Base-by-base conservation (phyloP, 495 filamentous ascomycete species). In the Rusavskia elegans region DNA sequence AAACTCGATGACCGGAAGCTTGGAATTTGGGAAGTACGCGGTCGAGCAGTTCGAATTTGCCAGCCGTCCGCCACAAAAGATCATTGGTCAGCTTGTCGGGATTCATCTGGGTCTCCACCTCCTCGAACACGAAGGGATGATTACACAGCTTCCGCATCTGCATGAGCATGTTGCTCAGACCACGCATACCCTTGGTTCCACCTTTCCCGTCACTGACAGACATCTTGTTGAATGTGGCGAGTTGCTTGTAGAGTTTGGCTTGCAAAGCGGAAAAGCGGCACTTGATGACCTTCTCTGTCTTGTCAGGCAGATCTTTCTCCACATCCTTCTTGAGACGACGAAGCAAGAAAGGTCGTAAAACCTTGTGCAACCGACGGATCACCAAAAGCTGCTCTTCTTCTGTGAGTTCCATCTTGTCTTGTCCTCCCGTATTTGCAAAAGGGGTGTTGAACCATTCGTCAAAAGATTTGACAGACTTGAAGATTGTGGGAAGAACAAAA, bases 391-490 rank as follows among this genome's bases (percentile, higher is more conserved):
- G 87, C 66, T 98, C 93, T 93, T 98, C 92, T 88, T 98, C 92
- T 11, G 84, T 90, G 52, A 98, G 74, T 53, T 95, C 90, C 85
- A 98, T 98, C 71, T 90, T 95, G 62, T 98, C 92, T 64, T 96
- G 89, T 45, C 85, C 83, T 67, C 92, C 92, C 10, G 93, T 97
- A 66, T 98, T 98, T 48, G 93, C 93, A 64, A 98, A 98, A 0
- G 92, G 92, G 3, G 92, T 97, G 66, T 96, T 97, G 75, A 98
- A 98, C 92, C 92, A 98, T 65, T 98, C 92, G 66, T 98, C 92
- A 60, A 98, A 98, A 9, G 89, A 95, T 68, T 95, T 97, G 45
- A 93, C 90, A 0, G 93, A 97, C 63, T 98, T 98, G 81, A 98
- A 98, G 58, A 98, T 98, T 55, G 86, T 97, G 9, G 92, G 92